Evolutionary conservation across 1,139 yeast genomes (phyloP).

Genomic region (Protomyces macrosporus): DNA sequence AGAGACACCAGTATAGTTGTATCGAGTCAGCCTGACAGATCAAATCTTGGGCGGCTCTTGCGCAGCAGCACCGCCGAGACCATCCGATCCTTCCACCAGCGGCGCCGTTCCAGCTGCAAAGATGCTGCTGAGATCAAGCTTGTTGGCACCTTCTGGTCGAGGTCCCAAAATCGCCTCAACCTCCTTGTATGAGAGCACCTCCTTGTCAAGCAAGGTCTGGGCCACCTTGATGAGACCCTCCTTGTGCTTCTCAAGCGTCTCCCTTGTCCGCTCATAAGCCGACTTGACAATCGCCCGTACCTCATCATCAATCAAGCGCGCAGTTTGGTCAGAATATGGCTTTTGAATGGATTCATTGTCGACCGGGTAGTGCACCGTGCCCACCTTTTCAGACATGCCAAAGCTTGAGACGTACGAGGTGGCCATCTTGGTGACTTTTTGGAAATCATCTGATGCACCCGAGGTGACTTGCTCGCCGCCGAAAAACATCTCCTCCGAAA

Average conservation of each 20-base stretch:
- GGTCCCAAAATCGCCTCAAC: slow-evolving; percentile 82
- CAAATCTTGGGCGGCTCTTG: neutral
- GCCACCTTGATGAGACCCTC: slow-evolving; percentile 81
- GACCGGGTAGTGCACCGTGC: slow-evolving; percentile 70
- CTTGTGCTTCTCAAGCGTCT: slow-evolving; percentile 62
- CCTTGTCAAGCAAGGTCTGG: slow-evolving; percentile 72
- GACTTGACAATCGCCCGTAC: slow-evolving; percentile 73
- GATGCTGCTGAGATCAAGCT: slow-evolving; percentile 17
- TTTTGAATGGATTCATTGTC: slow-evolving; percentile 60
- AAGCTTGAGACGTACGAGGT: slow-evolving; percentile 83
- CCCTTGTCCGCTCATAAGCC: slow-evolving; percentile 66
- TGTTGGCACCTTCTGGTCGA: slow-evolving; percentile 52
- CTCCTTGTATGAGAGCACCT: slow-evolving; percentile 83
- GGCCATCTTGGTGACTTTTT: slow-evolving; percentile 93
- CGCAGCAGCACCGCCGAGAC: slow-evolving; percentile 13
- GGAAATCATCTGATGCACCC: slow-evolving; percentile 94
- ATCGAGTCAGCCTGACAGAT: neutral
- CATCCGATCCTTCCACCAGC: slow-evolving; percentile 14
- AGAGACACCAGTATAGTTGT: neutral
- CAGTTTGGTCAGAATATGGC: slow-evolving; percentile 88
- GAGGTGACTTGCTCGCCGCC: slow-evolving; percentile 66
- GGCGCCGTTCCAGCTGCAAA: slow-evolving; percentile 25
- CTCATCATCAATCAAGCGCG: slow-evolving; percentile 71
- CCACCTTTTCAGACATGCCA: slow-evolving; percentile 86
- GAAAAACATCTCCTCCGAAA: slow-evolving; percentile 88